These are phyloP conservation scores for Salix arbutifolia DNA, from an alignment of 345 rosid genomes.

Conservation along the genomic window DNA sequence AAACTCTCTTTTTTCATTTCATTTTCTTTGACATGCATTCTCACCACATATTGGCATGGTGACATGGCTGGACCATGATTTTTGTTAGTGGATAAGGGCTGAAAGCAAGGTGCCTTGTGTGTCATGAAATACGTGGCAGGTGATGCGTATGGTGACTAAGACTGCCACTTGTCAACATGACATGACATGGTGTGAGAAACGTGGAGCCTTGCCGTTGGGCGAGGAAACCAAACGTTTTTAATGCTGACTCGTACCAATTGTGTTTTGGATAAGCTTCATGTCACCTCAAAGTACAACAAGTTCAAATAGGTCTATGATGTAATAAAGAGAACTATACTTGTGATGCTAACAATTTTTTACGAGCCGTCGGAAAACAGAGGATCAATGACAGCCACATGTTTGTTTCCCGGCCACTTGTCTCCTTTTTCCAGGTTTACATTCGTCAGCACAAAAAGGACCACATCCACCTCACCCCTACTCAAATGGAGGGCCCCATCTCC, in stretches of 20 bases:
- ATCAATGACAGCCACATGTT: too few species aligned
- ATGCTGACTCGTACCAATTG: neutral
- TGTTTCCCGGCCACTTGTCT: too few species aligned
- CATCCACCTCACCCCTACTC: too few species aligned
- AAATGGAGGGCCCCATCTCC: too few species aligned
- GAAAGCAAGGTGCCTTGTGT: constrained; percentile 32
- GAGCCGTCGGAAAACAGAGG: too few species aligned
- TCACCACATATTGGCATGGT: constrained; percentile 12
- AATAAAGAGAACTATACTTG: too few species aligned
- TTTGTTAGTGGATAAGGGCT: constrained; percentile 30
- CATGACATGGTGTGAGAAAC: neutral
- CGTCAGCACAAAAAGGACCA: too few species aligned
- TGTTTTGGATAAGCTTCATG: constrained; percentile 36
- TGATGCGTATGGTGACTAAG: neutral
- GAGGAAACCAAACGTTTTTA: constrained; percentile 32
- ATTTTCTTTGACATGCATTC: neutral
- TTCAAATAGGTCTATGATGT: too few species aligned
- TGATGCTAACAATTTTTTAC: neutral
- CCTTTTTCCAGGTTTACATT: too few species aligned
- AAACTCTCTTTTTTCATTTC: too few species aligned
- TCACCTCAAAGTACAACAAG: constrained; percentile 11
- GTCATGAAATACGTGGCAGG: constrained; percentile 28
- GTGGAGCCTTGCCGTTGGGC: constrained; percentile 14
- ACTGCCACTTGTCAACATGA: constrained; percentile 26
- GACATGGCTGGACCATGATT: constrained; percentile 32